Percentiles rank a stretch among this genome's conserved stretches.
phyloP scores from a whole-genome alignment of 2,329 filamentous ascomycete genomes.

The Aureobasidium sp. region DNA sequence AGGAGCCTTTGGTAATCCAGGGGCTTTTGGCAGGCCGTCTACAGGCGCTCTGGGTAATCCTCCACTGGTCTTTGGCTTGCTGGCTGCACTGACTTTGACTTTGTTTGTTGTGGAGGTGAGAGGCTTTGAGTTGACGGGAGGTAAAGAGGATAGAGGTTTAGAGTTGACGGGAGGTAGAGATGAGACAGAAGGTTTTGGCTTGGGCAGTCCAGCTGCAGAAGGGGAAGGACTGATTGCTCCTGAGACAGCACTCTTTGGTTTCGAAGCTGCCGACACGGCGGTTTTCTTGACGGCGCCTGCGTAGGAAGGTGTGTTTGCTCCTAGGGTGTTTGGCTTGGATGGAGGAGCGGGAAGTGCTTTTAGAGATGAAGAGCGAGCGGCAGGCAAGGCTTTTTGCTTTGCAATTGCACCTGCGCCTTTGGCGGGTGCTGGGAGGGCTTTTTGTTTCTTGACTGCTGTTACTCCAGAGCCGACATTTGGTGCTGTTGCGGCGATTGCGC shows the following conservation, averaged over 20 bases:
- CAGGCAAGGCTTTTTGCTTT: not conserved
- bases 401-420: conserved; percentile 10
- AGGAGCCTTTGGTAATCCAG: not conserved
- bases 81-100: conserved; percentile 16
- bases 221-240: not conserved
- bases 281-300: not conserved
- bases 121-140: not conserved
- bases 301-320: not conserved
- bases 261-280: not conserved
- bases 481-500: conserved; percentile 22
- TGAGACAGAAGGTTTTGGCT: not conserved
- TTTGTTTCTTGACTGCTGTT: conserved; percentile 12
- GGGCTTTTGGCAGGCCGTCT: not conserved
- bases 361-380: too few relatives aligned
- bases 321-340: conserved; percentile 15
- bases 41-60: conserved; percentile 4
- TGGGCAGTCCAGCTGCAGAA: not conserved
- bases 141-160: not conserved
- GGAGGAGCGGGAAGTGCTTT: conserved; percentile 11
- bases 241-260: not conserved
- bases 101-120: conserved; percentile 1
- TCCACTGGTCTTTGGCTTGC: conserved; percentile 12
- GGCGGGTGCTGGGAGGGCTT: conserved; percentile 12
- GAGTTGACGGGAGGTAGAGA: not conserved
- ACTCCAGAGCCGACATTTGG: conserved; percentile 20